Conservation (phyloP, 2,329 filamentous ascomycete genomes). For the Microdochium bolleyi region DNA sequence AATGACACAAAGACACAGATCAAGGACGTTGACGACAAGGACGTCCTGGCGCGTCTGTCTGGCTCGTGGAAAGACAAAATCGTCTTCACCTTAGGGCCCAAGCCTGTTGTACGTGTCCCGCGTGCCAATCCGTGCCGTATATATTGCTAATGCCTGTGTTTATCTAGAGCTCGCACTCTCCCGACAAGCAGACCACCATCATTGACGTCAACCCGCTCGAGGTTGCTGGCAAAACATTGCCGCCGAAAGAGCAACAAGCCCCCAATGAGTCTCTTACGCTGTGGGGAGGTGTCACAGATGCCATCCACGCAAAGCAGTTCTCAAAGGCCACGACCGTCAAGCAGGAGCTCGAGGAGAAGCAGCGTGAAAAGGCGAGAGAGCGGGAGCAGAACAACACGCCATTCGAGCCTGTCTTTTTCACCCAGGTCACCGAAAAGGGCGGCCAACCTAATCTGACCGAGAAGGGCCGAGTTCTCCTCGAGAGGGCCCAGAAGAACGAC, state of each 20-base stretch:
- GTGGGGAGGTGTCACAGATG: constrained; percentile 81
- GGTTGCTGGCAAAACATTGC: constrained; percentile 71
- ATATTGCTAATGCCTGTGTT: constrained; percentile 4
- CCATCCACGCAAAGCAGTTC: constrained; percentile 78
- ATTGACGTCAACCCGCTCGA: constrained; percentile 82
- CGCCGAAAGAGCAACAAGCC: constrained; percentile 70
- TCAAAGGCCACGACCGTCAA: constrained; percentile 79
- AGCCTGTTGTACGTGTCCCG: constrained; percentile 40
- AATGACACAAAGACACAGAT: constrained; percentile 75
- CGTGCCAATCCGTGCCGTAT: background rate
- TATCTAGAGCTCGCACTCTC: constrained; percentile 37
- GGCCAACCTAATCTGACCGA: constrained; percentile 48
- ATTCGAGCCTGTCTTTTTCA: constrained; percentile 89
- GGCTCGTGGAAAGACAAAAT: constrained; percentile 78
- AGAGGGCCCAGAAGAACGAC: constrained; percentile 42
- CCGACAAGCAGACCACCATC: constrained; percentile 62
- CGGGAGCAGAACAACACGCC: constrained; percentile 60
- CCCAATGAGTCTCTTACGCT: constrained; percentile 84
- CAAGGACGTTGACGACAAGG: constrained; percentile 78
- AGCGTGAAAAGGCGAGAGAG: constrained; percentile 77
- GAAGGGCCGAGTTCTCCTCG: constrained; percentile 41
- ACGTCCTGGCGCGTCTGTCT: constrained; percentile 73
- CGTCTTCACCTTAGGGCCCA: constrained; percentile 51
- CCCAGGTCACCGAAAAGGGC: constrained; percentile 44
- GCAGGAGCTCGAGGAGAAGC: constrained; percentile 83